Conservation (phyloP, 441 rosid genomes). For the Erodium moschatum region DNA sequence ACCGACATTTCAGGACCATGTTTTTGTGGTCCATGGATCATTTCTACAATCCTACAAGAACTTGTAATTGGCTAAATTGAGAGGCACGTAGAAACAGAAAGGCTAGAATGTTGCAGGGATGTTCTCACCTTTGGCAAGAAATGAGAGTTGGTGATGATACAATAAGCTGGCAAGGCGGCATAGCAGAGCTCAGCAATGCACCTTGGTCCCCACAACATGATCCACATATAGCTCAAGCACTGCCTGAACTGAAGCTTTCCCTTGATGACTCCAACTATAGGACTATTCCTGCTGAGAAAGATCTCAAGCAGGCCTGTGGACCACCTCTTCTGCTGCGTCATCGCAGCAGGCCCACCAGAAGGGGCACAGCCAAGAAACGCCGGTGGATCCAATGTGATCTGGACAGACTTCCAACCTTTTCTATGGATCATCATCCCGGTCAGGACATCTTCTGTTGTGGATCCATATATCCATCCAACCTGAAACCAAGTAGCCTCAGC, state of each 20-base stretch:
- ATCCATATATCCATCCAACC: slow-evolving; percentile 49
- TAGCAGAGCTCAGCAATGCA: slow-evolving; percentile 41
- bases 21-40: not conserved
- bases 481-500: slow-evolving; percentile 9
- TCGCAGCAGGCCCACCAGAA: slow-evolving; percentile 20
- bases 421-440: slow-evolving; percentile 47
- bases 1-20: no score
- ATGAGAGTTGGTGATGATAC: slow-evolving; percentile 34
- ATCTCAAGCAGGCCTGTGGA: slow-evolving; percentile 39
- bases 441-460: slow-evolving; percentile 34
- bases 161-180: slow-evolving; percentile 36
- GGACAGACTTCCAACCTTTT: slow-evolving; percentile 44
- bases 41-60: not conserved
- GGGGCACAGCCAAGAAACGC: slow-evolving; percentile 44
- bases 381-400: slow-evolving; percentile 20
- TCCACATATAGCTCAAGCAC: slow-evolving; percentile 26
- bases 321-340: slow-evolving; percentile 57
- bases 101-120: no score
- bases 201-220: slow-evolving; percentile 26
- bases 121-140: slow-evolving; percentile 40
- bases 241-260: slow-evolving; percentile 30
- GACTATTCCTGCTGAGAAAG: slow-evolving; percentile 23
- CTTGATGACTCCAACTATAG: slow-evolving; percentile 16
- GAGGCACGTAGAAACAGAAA: no score
- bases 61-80: no score